Percentiles rank a stretch among this genome's conserved stretches.
These are phyloP conservation scores for Dactylellina sp. DNA, from an alignment of 2,329 filamentous ascomycete species.

Conservation along the genomic window DNA sequence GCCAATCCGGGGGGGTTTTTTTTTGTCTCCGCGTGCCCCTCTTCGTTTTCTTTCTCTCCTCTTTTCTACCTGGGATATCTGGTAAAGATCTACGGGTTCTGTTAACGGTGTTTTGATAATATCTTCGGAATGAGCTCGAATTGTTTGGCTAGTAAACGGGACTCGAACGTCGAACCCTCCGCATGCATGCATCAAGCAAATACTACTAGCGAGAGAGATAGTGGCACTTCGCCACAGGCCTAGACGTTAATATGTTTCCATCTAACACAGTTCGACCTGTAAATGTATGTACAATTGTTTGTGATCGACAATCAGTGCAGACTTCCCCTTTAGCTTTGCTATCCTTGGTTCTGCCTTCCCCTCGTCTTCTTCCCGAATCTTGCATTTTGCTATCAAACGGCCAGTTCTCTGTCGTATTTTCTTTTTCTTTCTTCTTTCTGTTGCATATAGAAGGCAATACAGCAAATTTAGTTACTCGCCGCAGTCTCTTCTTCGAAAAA, in stretches of 20 bases:
- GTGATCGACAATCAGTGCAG: no score
- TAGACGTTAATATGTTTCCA: conserved; percentile 8
- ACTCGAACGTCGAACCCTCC: neutral
- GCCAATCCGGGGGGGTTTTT: neutral
- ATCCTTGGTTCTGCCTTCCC: conserved; percentile 4
- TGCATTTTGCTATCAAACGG: conserved; percentile 21
- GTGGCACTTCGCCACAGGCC: conserved; percentile 19
- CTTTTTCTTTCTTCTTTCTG: no score
- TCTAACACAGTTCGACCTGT: no score
- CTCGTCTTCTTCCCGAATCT: conserved; percentile 40
- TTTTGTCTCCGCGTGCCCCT: conserved; percentile 28
- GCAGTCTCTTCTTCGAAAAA: conserved; percentile 6
- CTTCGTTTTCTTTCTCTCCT: neutral
- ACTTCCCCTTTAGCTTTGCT: no score
- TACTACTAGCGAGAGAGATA: conserved; percentile 24
- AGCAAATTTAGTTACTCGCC: neutral
- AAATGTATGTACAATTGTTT: no score
- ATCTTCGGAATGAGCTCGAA: conserved; percentile 12
- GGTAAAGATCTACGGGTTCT: conserved; percentile 39
- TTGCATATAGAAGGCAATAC: conserved; percentile 1
- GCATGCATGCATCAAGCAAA: conserved; percentile 16
- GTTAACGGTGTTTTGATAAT: conserved; percentile 34
- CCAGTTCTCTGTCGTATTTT: neutral
- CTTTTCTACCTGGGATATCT: conserved; percentile 25
- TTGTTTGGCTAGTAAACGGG: no score